Evolutionary conservation across 306 rosid species (phyloP), one percentile per base, ranked within the genome.

Genomic region (Ormosia semicastrata): DNA sequence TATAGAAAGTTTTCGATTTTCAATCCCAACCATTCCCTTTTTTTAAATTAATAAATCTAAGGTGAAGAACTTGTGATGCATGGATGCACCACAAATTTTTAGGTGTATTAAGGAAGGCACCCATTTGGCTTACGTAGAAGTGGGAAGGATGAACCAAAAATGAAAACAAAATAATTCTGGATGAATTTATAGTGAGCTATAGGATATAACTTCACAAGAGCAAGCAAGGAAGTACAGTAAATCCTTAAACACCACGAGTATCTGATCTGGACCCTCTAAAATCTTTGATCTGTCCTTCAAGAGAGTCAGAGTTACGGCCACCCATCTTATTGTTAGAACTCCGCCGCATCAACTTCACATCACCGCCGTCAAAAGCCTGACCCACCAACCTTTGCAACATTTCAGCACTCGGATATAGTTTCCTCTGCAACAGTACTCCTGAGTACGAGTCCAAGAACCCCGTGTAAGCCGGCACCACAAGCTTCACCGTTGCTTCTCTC

Each of bases 361-460:
- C 81, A 0, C 30, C 80, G 0, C 63, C 75, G 2, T 87, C 89
- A 54, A 94, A 93, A 15, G 90, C 86, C 46, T 85, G 86, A 56
- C 47, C 67, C 75, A 94, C 11, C 81, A 80, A 44, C 64, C 85
- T 94, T 43, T 69, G 82, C 62, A 94, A 50, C 60, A 83, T 85
- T 12, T 94, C 89, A 6, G 91, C 86, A 76, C 88, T 86, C 5
- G 86, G 82, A 44, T 79, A 90, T 41, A 36, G 66, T 79, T 83
- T 89, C 72, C 89, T 89, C 14, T 79, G 88, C 62, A 92, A 72
- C 34, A 86, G 11, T 24, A 24, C 24, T 18, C 86, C 90, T 1
- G 87, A 82, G 75, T 57, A 85, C 50, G 82, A 71, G 69, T 83
- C 84, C 88, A 94, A 67, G 40, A 94, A 92, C 64, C 91, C 88